Evolutionary conservation across 1,139 yeast genomes (phyloP), one percentile per base, ranked within the genome.

Genomic region (Candida sp.): DNA sequence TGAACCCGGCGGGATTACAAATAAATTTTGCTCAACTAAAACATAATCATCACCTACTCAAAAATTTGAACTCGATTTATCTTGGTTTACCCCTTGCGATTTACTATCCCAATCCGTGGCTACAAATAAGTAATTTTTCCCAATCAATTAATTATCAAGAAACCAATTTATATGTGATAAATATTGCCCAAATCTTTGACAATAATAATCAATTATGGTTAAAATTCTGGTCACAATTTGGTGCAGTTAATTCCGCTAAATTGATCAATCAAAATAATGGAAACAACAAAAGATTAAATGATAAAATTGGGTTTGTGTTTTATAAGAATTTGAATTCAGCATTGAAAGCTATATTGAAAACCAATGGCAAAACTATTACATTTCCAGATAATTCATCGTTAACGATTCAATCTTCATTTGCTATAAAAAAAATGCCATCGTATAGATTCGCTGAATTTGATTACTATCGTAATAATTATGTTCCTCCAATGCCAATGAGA

Each of bases 91-190:
- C 35, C 7, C 33, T 50, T 23, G 39, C 44, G n/a, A 39, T 49
- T n/a, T 41, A 30, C 36, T 50, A 44, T 38, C 54, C 53, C 4
- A 50, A 48, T 33, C 52, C 55, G 8, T 43, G 50, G 22, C 46
- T 43, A 19, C 43, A 44, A 3, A 43, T 48, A 19, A 45, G 45
- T 27, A 12, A 19, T 41, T 9, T 33, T 46, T 30, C 56, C 42
- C 54, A 56, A 44, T 50, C 50, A 38, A 50, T 58, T 36, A 71
- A 72, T 50, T 71, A 66, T 51, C 87, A 81, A 57, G 84, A 79
- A 52, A 77, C 85, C 2, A 81, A 81, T 54, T 66, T 81, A 37
- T 81, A 81, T 53, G 79, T 81, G 21, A 78, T 74, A 45, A 78
- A 79, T 51, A 61, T 81, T 33, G 76, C 84, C 0, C 54, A 66